Conservation (phyloP, 257 asterid species). For the Salvia hispanica region DNA sequence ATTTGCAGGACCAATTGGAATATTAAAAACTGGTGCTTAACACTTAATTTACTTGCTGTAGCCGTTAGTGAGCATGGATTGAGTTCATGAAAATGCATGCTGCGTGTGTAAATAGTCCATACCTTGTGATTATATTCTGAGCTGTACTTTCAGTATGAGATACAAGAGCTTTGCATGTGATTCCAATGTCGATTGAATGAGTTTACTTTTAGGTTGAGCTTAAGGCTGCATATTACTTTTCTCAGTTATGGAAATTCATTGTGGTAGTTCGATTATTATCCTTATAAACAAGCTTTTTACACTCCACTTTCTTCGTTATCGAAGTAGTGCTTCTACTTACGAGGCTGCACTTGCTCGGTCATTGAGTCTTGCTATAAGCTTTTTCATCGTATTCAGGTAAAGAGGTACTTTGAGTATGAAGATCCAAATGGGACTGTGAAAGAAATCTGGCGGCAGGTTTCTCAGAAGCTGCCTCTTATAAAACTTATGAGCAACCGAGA, state of each 20-base stretch:
- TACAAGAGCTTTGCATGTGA: too few relatives aligned
- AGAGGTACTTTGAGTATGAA: slow-evolving; percentile 80
- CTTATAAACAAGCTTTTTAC: background rate
- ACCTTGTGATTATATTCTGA: too few relatives aligned
- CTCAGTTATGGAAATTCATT: background rate
- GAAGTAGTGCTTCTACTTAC: background rate
- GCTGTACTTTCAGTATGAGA: too few relatives aligned
- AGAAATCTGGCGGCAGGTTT: slow-evolving; percentile 92
- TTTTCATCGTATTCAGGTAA: slow-evolving; percentile 54
- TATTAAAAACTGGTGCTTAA: background rate
- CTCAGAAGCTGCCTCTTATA: slow-evolving; percentile 70
- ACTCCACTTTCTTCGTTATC: too few relatives aligned
- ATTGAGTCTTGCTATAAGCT: background rate
- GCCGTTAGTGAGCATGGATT: too few relatives aligned
- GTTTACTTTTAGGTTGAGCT: background rate
- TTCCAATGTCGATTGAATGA: background rate
- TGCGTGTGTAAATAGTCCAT: too few relatives aligned
- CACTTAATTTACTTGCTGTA: background rate
- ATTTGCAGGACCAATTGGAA: background rate
- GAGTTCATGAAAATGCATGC: background rate
- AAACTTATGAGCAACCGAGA: slow-evolving; percentile 89
- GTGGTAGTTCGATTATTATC: background rate
- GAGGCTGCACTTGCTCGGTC: background rate
- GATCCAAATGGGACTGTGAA: slow-evolving; percentile 85
- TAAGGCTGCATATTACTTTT: background rate